Evolutionary conservation across 305 asterid species (phyloP).

Genomic region (Fraxinus xanthoxyloides): DNA sequence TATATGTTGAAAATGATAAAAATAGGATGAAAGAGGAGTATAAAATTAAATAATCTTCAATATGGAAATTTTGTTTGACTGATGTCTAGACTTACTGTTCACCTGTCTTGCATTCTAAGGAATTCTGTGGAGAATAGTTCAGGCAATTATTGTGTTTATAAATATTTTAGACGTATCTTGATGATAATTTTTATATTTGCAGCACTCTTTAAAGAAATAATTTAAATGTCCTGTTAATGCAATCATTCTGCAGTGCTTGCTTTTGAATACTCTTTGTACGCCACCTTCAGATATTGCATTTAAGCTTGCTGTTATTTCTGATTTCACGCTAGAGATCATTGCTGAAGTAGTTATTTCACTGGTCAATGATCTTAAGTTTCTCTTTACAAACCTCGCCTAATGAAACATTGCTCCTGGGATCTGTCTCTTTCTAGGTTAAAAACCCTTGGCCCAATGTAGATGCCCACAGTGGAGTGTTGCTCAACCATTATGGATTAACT

Average conservation of each 20-base stretch:
- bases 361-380: not conserved
- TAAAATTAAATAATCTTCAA: not conserved
- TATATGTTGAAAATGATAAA: not conserved
- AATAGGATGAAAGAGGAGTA: not conserved
- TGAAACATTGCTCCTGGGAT: not conserved
- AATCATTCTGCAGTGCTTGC: not conserved
- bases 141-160: not conserved
- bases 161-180: not conserved
- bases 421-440: conserved; percentile 57
- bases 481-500: conserved; percentile 81
- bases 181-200: not conserved
- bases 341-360: not conserved
- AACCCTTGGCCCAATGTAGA: conserved; percentile 99
- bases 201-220: not conserved
- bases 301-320: not conserved
- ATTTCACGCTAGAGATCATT: not conserved
- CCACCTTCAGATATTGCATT: not conserved
- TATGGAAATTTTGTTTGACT: conserved; percentile 1
- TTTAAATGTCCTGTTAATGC: not conserved
- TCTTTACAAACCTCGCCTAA: conserved; percentile 6
- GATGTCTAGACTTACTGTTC: not conserved
- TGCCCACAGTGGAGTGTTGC: conserved; percentile 94
- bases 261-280: not conserved
- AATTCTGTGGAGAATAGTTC: not conserved
- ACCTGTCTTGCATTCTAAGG: conserved; percentile 4